These are phyloP conservation scores for Tetrapyrgos nigripes DNA, from an alignment of 1,284 basidiomycete species.

Conservation along the genomic window DNA sequence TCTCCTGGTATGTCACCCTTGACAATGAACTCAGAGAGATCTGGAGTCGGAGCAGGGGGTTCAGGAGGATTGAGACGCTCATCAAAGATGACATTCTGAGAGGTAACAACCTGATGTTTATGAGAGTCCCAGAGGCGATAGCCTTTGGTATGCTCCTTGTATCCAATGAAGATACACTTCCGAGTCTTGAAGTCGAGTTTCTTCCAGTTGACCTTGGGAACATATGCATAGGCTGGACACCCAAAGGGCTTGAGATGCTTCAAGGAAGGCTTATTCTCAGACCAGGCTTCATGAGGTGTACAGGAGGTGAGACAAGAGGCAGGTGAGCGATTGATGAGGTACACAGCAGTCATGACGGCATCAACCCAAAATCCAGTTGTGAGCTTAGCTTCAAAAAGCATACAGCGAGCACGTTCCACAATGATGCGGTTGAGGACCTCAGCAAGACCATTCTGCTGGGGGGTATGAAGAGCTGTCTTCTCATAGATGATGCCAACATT, in stretches of 20 bases:
- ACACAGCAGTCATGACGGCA: constrained; percentile 22
- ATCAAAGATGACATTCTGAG: constrained; percentile 3
- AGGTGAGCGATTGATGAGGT: constrained; percentile 21
- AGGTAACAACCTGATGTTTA: background rate
- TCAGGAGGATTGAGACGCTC: background rate
- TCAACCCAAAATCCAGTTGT: constrained; percentile 31
- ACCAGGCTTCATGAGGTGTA: constrained; percentile 21
- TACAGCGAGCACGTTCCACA: constrained; percentile 22
- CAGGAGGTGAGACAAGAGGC: background rate
- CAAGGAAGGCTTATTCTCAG: constrained; percentile 20
- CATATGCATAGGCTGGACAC: constrained; percentile 19
- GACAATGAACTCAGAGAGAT: background rate
- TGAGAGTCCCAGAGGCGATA: background rate
- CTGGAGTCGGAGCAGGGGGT: background rate
- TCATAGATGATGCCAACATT: constrained; percentile 28
- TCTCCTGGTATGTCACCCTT: constrained; percentile 3
- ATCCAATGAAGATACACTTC: constrained; percentile 5
- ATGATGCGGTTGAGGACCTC: constrained; percentile 38
- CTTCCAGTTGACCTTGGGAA: constrained; percentile 10
- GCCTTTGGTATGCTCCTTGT: background rate
- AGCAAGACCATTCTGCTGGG: constrained; percentile 37
- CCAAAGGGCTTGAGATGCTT: constrained; percentile 21
- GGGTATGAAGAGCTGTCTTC: constrained; percentile 31
- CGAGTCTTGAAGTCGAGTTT: constrained; percentile 3
- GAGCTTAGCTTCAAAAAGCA: constrained; percentile 30